A percentile compares a stretch with the other conserved stretches of the same genome.
These are phyloP conservation scores for Aspergillus neotritici DNA, from an alignment of 2,329 filamentous ascomycete genomes.

Conservation along the genomic window DNA sequence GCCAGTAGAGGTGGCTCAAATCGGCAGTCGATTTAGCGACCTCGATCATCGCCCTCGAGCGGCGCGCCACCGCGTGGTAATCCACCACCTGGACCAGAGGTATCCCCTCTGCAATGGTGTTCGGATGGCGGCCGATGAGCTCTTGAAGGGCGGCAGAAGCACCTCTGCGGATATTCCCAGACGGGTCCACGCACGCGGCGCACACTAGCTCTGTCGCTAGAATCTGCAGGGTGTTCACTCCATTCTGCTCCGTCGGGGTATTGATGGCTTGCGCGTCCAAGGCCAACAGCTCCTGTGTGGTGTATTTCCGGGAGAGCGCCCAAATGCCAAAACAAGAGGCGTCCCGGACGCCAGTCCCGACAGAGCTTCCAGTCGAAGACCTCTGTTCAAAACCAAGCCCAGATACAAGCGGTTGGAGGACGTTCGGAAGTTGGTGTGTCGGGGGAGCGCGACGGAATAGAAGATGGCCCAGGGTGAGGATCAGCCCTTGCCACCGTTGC, in stretches of 20 bases:
- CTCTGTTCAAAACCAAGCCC: slow-evolving; percentile 86
- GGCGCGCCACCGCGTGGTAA: slow-evolving; percentile 86
- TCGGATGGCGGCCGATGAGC: slow-evolving; percentile 84
- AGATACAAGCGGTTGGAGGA: slow-evolving; percentile 69
- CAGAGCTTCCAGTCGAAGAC: slow-evolving; percentile 73
- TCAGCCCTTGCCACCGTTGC: slow-evolving; percentile 86
- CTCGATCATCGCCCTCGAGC: slow-evolving; percentile 72
- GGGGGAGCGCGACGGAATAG: slow-evolving; percentile 80
- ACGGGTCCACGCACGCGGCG: slow-evolving; percentile 77
- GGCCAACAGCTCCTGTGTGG: slow-evolving; percentile 66
- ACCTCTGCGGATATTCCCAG: slow-evolving; percentile 87
- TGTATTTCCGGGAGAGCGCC: slow-evolving; percentile 83
- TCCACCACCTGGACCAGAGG: slow-evolving; percentile 82
- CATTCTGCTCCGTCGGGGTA: slow-evolving; percentile 22
- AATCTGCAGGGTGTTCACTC: slow-evolving; percentile 58
- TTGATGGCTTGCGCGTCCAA: slow-evolving; percentile 44
- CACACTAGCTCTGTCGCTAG: slow-evolving; percentile 76
- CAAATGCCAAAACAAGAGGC: slow-evolving; percentile 95
- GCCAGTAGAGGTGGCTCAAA: slow-evolving; percentile 61
- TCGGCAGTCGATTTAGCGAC: slow-evolving; percentile 64
- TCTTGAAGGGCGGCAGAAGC: slow-evolving; percentile 93
- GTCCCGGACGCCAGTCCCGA: slow-evolving; percentile 87
- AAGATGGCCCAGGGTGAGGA: slow-evolving; percentile 78
- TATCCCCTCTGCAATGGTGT: slow-evolving; percentile 77
- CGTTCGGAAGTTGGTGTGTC: slow-evolving; percentile 61